Percentiles rank a stretch among this genome's conserved stretches.
Evolutionary conservation across 2,329 filamentous ascomycete genomes (phyloP).

Genomic region (Colletotrichum tofieldiae): DNA sequence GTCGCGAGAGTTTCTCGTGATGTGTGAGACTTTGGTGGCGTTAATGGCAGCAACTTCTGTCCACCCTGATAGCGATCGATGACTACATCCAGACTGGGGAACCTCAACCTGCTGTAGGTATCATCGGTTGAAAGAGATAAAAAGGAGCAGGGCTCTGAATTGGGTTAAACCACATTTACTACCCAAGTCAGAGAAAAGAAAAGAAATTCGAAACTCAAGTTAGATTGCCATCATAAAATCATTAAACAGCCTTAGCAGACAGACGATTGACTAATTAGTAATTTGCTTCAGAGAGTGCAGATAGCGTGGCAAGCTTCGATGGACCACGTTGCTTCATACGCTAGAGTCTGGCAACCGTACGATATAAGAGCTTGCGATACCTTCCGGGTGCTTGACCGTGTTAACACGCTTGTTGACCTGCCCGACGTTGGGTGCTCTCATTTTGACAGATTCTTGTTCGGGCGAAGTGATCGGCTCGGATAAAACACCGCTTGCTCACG

Average conservation of each 20-base stretch:
- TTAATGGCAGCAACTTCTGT: not conserved
- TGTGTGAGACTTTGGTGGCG: conserved; percentile 10
- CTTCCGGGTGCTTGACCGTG: not conserved
- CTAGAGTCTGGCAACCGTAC: not conserved
- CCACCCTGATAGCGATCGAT: not conserved
- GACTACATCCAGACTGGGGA: not conserved
- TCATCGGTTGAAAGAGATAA: not conserved
- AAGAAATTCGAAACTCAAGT: not conserved
- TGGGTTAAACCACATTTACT: not conserved
- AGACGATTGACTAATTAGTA: not conserved
- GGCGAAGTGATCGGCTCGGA: not conserved
- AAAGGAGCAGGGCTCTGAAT: not conserved
- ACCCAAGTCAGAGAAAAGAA: not conserved
- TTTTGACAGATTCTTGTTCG: not conserved
- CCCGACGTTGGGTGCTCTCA: not conserved
- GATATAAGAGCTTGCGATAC: not conserved
- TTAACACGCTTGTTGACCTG: not conserved
- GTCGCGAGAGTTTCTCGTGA: conserved; percentile 8
- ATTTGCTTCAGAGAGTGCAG: not conserved
- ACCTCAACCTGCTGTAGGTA: not conserved
- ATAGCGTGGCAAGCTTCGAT: not conserved
- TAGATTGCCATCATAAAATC: not conserved
- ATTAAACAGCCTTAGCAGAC: not conserved
- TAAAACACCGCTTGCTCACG: not conserved
- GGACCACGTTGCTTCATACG: not conserved